These are phyloP conservation scores for Tolypocladium amazonense DNA, from an alignment of 2,329 filamentous ascomycete genomes.

Conservation along the genomic window DNA sequence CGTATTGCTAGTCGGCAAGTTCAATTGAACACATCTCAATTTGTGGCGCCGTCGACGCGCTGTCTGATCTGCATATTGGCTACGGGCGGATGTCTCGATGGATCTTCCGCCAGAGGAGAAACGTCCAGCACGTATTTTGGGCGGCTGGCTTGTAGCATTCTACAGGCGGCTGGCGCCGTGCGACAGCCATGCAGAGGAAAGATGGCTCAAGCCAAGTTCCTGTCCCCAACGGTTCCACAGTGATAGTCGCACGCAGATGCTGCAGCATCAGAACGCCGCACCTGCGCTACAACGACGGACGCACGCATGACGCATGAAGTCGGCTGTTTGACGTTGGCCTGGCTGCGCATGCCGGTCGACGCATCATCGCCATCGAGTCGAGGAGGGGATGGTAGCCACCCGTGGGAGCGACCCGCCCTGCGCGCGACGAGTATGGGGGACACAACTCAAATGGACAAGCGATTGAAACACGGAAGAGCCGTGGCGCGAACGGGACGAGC, in stretches of 20 bases:
- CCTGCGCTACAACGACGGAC: not conserved
- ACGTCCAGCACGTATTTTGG: not conserved
- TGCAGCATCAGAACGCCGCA: not conserved
- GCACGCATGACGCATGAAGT: not conserved
- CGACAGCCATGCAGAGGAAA: not conserved
- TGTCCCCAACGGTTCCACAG: not conserved
- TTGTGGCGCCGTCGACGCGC: not conserved
- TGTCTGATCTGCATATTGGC: not conserved
- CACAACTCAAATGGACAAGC: not conserved
- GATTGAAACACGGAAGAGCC: conserved; percentile 4
- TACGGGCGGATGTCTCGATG: not conserved
- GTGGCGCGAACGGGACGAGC: conserved; percentile 23
- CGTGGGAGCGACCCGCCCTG: not conserved
- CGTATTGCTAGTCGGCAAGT: not conserved
- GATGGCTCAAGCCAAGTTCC: not conserved
- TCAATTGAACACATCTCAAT: not conserved
- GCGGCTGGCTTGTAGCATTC: not conserved
- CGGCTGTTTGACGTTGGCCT: not conserved
- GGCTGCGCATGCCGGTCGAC: not conserved
- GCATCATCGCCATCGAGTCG: conserved; percentile 1
- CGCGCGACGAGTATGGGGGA: not conserved
- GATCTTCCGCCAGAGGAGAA: not conserved
- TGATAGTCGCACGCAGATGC: not conserved
- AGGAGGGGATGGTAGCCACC: not conserved
- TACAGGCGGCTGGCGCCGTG: not conserved